These are phyloP conservation scores for Phenoliferia sp. DNA, from an alignment of 1,284 basidiomycete species.

Conservation along the genomic window DNA sequence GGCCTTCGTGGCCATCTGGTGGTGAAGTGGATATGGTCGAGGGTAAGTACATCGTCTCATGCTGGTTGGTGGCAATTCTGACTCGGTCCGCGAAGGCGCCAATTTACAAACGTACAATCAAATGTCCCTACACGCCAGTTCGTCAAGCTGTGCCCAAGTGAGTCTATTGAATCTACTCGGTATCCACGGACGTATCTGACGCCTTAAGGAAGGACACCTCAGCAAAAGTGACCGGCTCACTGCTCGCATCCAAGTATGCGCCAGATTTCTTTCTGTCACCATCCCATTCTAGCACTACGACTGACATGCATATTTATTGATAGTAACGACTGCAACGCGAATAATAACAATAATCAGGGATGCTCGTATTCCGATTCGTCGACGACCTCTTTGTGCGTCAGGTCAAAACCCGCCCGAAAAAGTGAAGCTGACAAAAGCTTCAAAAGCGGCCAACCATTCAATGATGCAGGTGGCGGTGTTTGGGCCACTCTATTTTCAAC, in stretches of 20 bases:
- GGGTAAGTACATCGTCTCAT: neutral
- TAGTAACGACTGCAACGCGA: constrained; percentile 19
- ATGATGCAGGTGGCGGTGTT: constrained; percentile 15
- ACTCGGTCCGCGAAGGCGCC: too few species aligned
- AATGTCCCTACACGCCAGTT: constrained; percentile 9
- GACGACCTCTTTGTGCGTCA: neutral
- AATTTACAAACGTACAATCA: constrained; percentile 12
- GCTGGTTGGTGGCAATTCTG: too few species aligned
- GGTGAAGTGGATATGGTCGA: constrained; percentile 11
- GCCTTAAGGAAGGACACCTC: neutral
- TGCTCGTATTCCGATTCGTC: constrained; percentile 15
- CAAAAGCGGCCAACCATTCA: neutral
- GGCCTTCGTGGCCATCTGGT: constrained; percentile 10
- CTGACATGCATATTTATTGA: neutral
- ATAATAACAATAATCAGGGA: constrained; percentile 14
- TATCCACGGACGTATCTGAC: neutral
- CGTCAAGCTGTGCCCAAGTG: constrained; percentile 7
- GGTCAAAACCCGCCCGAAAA: too few species aligned
- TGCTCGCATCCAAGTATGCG: constrained; percentile 9
- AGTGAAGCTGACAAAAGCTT: too few species aligned
- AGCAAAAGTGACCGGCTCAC: constrained; percentile 4
- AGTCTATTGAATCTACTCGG: neutral
- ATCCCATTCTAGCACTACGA: neutral
- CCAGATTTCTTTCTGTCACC: neutral
- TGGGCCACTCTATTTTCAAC: neutral